phyloP scores from a whole-genome alignment of 129 eudicot genomes.

The Mikania micrantha region DNA sequence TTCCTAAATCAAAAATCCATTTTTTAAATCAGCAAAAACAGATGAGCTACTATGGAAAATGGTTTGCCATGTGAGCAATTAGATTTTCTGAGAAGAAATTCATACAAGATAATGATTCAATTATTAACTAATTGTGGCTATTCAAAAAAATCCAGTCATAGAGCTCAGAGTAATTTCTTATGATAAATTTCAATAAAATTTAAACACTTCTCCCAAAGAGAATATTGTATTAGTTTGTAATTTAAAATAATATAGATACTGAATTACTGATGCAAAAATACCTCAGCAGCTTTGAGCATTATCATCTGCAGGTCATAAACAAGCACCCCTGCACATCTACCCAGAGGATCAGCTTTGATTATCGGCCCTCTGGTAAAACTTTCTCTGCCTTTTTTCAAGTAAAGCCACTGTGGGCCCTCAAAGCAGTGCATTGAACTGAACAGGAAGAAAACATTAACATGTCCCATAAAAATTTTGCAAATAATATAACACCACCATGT shows the following conservation, averaged over 20 bases:
- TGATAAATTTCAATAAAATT: not conserved
- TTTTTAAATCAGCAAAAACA: not conserved
- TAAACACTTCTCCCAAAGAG: not conserved
- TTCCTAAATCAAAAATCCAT: not conserved
- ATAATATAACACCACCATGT: not conserved
- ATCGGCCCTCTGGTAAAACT: slow-evolving; percentile 80
- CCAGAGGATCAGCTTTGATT: slow-evolving; percentile 87
- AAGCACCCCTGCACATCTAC: slow-evolving; percentile 89
- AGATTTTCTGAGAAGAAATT: not conserved
- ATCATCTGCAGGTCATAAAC: slow-evolving; percentile 89
- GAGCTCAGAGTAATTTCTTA: slow-evolving; percentile 2
- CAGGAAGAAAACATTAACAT: not conserved
- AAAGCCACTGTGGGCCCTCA: slow-evolving; percentile 94
- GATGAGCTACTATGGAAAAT: not conserved
- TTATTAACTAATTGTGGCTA: not conserved
- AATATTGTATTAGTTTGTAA: not conserved
- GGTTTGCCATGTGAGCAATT: not conserved
- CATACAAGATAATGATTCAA: not conserved
- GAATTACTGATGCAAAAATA: slow-evolving; percentile 15
- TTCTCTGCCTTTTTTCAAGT: slow-evolving; percentile 85
- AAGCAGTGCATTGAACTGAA: slow-evolving; percentile 98
- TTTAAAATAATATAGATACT: not conserved
- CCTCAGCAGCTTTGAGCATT: slow-evolving; percentile 95
- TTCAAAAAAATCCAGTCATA: not conserved
- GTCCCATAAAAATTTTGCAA: not conserved